phyloP scores from a whole-genome alignment of 2,329 filamentous ascomycete genomes.

The Coniochaeta sp. region DNA sequence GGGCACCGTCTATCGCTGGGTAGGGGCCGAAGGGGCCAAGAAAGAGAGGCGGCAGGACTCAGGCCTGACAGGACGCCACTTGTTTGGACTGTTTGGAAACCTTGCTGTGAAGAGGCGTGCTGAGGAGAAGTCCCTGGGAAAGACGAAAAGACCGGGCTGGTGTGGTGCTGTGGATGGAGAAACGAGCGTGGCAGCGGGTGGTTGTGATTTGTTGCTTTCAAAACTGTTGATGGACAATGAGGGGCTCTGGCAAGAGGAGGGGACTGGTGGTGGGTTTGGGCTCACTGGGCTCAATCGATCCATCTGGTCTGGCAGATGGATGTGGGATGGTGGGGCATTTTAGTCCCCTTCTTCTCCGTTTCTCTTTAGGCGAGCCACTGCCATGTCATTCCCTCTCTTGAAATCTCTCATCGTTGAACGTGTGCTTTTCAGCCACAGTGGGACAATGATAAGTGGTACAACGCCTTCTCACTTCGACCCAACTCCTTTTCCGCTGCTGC shows the following conservation, averaged over 20 bases:
- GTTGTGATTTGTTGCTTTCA: neutral
- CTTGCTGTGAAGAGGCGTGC: neutral
- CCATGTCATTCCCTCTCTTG: neutral
- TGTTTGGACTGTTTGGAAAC: neutral
- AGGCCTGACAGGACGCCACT: neutral
- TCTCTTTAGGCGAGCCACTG: neutral
- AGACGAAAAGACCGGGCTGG: too few relatives aligned
- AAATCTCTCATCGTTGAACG: neutral
- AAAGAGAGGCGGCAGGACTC: neutral
- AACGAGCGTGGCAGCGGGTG: neutral
- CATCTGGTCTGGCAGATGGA: neutral
- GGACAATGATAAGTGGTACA: neutral
- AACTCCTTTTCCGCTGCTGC: neutral
- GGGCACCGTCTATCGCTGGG: too few relatives aligned
- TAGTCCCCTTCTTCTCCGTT: neutral
- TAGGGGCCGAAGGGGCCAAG: neutral
- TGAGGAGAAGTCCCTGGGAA: too few relatives aligned
- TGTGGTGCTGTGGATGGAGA: slow-evolving; percentile 1
- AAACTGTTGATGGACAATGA: neutral
- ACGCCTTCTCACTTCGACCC: neutral
- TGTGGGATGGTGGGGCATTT: neutral
- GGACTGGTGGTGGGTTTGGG: neutral
- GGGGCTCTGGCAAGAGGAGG: too few relatives aligned
- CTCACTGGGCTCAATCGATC: neutral
- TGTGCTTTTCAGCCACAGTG: neutral